A percentile compares a stretch with the other conserved stretches of the same genome.
phyloP scores from a whole-genome alignment of 148 eudicot genomes.

The Linanthus parryae region DNA sequence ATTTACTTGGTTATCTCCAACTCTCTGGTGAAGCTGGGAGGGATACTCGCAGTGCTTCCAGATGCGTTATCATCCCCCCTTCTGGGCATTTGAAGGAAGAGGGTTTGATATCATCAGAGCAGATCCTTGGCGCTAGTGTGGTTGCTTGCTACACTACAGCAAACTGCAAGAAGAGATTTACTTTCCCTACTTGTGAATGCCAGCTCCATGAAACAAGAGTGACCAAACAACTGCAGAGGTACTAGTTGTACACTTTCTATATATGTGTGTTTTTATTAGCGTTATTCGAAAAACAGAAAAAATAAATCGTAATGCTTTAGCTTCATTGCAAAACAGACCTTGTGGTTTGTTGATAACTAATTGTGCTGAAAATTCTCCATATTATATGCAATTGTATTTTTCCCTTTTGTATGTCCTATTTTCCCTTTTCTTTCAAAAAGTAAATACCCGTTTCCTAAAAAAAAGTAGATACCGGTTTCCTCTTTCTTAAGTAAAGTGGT shows the following conservation, averaged over 20 bases:
- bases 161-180: conserved; percentile 18
- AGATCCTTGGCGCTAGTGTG: conserved; percentile 72
- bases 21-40: conserved; percentile 51
- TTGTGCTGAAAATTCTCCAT: neutral
- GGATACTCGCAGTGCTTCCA: conserved; percentile 38
- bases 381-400: neutral
- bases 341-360: neutral
- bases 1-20: conserved; percentile 69
- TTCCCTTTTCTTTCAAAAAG: neutral
- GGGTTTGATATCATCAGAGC: conserved; percentile 53
- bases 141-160: conserved; percentile 60
- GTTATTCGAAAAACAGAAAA: neutral
- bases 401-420: neutral
- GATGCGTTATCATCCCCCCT: conserved; percentile 39
- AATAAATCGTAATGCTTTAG: neutral
- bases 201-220: conserved; percentile 26
- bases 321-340: neutral
- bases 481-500: too few relatives aligned
- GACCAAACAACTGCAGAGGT: conserved; percentile 62
- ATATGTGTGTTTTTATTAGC: neutral
- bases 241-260: conserved; percentile 7
- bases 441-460: neutral
- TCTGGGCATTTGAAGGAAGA: conserved; percentile 33
- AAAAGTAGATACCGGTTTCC: too few relatives aligned
- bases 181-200: conserved; percentile 52